phyloP scores from a whole-genome alignment of 108 stramenopile genomes.

The Bacterosira constricta region DNA sequence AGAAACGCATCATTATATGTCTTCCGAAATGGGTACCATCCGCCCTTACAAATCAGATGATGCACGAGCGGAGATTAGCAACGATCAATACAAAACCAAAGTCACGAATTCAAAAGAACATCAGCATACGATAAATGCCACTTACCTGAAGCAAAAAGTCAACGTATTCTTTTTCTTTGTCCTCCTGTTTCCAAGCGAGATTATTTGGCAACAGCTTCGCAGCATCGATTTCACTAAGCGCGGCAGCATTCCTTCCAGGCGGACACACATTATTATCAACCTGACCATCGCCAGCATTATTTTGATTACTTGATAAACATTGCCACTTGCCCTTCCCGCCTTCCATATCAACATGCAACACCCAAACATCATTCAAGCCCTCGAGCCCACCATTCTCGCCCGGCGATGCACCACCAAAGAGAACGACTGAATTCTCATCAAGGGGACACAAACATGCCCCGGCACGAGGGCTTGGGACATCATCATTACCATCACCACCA shows the following conservation, averaged over 20 bases:
- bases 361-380: constrained; percentile 64
- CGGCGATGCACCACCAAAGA: constrained; percentile 67
- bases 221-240: constrained; percentile 46
- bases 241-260: constrained; percentile 79
- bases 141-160: constrained; percentile 50
- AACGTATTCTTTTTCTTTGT: constrained; percentile 4
- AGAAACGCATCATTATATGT: constrained; percentile 66
- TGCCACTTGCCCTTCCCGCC: constrained; percentile 37
- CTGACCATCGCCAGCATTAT: constrained; percentile 5
- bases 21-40: constrained; percentile 71
- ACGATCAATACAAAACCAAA: too few species aligned
- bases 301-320: constrained; percentile 28
- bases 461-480: constrained; percentile 67
- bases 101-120: too few species aligned
- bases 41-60: too few species aligned
- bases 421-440: constrained; percentile 39
- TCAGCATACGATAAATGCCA: too few species aligned
- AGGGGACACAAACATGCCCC: constrained; percentile 59
- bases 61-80: too few species aligned
- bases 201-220: constrained; percentile 13
- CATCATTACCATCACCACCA: too few species aligned
- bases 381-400: constrained; percentile 39
- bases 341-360: constrained; percentile 34
- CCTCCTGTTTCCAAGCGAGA: neutral
- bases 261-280: too few species aligned